Base-by-base conservation (phyloP, 768 basidiomycete species). In the Gelatoporia subvermispora region DNA sequence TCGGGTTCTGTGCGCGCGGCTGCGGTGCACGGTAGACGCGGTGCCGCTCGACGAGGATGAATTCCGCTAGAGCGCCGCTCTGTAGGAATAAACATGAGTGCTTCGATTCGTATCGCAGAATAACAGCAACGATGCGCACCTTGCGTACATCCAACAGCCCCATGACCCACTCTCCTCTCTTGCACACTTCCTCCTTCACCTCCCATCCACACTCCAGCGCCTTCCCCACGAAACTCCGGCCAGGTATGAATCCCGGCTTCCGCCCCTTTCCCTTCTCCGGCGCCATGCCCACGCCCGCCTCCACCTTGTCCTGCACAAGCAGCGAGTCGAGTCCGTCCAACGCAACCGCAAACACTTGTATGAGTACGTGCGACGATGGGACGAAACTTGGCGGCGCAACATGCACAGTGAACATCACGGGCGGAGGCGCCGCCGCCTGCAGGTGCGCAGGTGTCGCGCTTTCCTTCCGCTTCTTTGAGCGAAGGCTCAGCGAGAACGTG, bases 341-440 rank as follows among this genome's bases (percentile, higher is more conserved):
- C 2, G 82, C 91, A 1, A 92, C 89, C n/a, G 85, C 89, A 75
- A 87, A 91, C 3, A 96, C 87, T 62, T 93, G 91, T 5, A 96
- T 82, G 20, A 96, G 72, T 15, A 93, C 78, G 48, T 85, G 75
- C 22, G 74, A 72, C 40, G 79, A 72, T 0, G 83, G 78, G 9
- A 94, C 81, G 58, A 84, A 82, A 11, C 71, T 71, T 0, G 93
- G 93, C 11, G 93, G 90, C 54, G 75, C 41, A n/a, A 58, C 56
- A 47, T 58, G 74, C 48, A 58, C 72, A 49, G 49, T 56, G 48
- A 61, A 58, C 43, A 61, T 61, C 43, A 63, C 58, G 8, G 63
- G 58, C 1, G 61, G 47, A 17, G 63, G 61, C 22, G 61, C 41
- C 25, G 52, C 44, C 8, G 54, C 57, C 4, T 55, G 53, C 21